These are phyloP conservation scores for Cercospora canescens DNA, from an alignment of 2,329 filamentous ascomycete genomes.

Conservation along the genomic window DNA sequence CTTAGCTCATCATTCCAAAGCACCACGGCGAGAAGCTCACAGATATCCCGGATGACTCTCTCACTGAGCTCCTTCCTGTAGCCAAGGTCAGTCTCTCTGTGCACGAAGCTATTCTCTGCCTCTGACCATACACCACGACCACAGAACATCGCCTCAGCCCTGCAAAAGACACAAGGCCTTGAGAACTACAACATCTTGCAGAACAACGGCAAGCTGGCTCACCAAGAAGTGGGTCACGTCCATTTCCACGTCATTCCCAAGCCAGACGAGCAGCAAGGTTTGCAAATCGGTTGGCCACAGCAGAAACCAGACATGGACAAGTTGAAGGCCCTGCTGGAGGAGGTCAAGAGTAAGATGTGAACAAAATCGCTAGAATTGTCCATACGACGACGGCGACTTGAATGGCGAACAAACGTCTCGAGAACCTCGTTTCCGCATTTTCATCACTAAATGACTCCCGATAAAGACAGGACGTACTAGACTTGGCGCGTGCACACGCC, in stretches of 20 bases:
- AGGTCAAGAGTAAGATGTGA: conserved; percentile 87
- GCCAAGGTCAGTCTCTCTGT: conserved; percentile 56
- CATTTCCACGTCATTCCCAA: conserved; percentile 95
- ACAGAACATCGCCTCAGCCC: conserved; percentile 72
- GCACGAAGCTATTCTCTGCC: background rate
- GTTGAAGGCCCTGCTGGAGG: conserved; percentile 75
- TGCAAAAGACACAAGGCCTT: conserved; percentile 53
- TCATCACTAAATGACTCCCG: background rate
- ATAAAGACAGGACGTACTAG: background rate
- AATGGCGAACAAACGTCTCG: background rate
- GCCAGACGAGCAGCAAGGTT: conserved; percentile 77
- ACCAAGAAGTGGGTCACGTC: conserved; percentile 93
- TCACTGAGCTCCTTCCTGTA: conserved; percentile 80
- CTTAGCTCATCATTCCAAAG: conserved; percentile 95
- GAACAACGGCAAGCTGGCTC: conserved; percentile 90
- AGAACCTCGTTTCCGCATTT: background rate
- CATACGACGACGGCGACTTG: background rate
- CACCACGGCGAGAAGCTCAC: conserved; percentile 86
- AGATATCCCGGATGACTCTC: conserved; percentile 88
- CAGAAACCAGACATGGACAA: conserved; percentile 76
- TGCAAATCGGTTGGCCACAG: conserved; percentile 78
- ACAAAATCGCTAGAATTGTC: background rate
- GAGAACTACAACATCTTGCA: conserved; percentile 90
- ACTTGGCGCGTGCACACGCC: background rate
- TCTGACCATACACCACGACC: background rate